phyloP scores from a whole-genome alignment of 768 basidiomycete genomes.

The Termitomyces heimii region DNA sequence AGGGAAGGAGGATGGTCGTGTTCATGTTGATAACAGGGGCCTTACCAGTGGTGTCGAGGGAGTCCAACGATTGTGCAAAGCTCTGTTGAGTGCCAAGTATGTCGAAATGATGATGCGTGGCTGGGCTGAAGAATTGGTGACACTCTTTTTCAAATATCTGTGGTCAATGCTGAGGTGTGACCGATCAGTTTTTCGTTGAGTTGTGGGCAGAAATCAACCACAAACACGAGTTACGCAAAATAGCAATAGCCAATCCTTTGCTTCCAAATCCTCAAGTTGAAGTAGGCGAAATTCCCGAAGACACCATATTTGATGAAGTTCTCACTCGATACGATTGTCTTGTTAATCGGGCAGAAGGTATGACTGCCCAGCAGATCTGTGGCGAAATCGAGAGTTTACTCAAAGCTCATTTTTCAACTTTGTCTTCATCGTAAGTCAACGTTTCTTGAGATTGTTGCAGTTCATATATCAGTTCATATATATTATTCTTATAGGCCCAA shows the following conservation, averaged over 20 bases:
- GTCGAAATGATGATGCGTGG: slow-evolving; percentile 60
- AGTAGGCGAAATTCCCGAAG: slow-evolving; percentile 35
- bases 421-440: slow-evolving; percentile 32
- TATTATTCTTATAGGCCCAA: slow-evolving; percentile 11
- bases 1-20: slow-evolving; percentile 33
- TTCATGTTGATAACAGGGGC: slow-evolving; percentile 49
- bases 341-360: slow-evolving; percentile 71
- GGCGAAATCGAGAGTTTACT: slow-evolving; percentile 76
- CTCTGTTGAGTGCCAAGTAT: slow-evolving; percentile 74
- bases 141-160: neutral
- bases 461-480: no score
- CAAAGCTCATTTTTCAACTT: slow-evolving; percentile 63
- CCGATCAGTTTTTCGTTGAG: slow-evolving; percentile 84
- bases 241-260: slow-evolving; percentile 40
- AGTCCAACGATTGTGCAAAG: slow-evolving; percentile 78
- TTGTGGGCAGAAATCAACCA: slow-evolving; percentile 77
- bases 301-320: slow-evolving; percentile 77
- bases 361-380: slow-evolving; percentile 79
- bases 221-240: slow-evolving; percentile 50
- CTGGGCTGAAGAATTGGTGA: slow-evolving; percentile 92
- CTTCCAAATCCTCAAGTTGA: slow-evolving; percentile 39
- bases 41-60: slow-evolving; percentile 84
- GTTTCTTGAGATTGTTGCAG: neutral
- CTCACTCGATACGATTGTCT: slow-evolving; percentile 58
- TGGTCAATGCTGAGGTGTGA: neutral